Base-by-base conservation (phyloP, 805 yeast species). In the Myxozyma sirexii region DNA sequence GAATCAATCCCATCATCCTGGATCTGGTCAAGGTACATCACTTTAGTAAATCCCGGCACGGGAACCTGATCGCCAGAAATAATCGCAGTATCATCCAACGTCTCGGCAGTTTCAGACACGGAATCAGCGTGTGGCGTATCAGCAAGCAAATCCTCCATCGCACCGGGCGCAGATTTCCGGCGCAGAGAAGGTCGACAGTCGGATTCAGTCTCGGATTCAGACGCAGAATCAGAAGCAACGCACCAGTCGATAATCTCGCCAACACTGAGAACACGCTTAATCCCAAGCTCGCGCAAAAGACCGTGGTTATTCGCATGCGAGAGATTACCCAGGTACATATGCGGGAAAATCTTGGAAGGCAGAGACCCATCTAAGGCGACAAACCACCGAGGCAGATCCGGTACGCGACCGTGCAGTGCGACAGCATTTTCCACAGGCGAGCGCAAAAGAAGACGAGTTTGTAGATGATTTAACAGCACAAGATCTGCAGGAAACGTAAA, bases 1-100 rank as follows among this genome's bases (percentile, higher is more conserved):
- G 88, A 84, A 62, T 92, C 97, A 48, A 88, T 85, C 0, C 98
- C 97, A 72, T 93, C 97, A 72, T 93, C 98, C 69, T 88, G 91
- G 37, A 93, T 77, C 68, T 90, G 85, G 62, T 83, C 80, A 39
- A 93, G 82, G 62, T 80, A 79, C 84, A 88, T 74, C 24, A 85
- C 79, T 45, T 82, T 78, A 7, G 75, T 72, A 8, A 84, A 76
- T 8, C 73, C 72, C 17, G 60, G 44, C 23, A 50, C 57, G 0
- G 38, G 41, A 31, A 52, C 26, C n/a, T 50, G 54, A 13, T 38
- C 56, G 24, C 42, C 56, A 13, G 41, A 41, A 12, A 29, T 21
- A 26, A 46, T 46, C 7, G 50, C 50, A 17, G 44, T 33, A 19
- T 39, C 52, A 21, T 38, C 45, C 19, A 54, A 23, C 3, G 53